A percentile compares a stretch with the other conserved stretches of the same genome.
Conservation (phyloP, 768 basidiomycete genomes). For the Candolleomyces aberdarensis region DNA sequence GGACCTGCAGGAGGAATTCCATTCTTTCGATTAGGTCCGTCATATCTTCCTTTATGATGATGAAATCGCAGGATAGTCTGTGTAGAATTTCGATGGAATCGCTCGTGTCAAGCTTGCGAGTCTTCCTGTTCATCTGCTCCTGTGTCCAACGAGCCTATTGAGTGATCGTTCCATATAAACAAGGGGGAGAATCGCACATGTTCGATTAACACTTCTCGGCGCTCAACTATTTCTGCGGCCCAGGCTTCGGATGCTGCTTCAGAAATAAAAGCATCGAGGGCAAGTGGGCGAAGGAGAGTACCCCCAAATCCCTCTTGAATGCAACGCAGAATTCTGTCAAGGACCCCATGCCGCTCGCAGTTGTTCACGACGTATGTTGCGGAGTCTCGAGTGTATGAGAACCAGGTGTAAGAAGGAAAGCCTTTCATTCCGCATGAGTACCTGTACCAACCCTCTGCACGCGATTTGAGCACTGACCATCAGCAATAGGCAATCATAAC, state of each 20-base stretch:
- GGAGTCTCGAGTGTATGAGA: neutral
- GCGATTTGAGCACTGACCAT: neutral
- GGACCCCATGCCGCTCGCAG: neutral
- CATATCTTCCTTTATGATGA: conserved; percentile 11
- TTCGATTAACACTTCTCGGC: conserved; percentile 4
- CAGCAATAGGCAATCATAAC: no score
- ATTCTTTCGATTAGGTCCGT: conserved; percentile 8
- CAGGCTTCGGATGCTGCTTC: conserved; percentile 4
- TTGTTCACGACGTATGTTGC: neutral
- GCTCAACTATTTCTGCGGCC: neutral
- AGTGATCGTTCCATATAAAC: neutral
- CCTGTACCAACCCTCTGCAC: conserved; percentile 6
- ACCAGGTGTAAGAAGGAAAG: conserved; percentile 2
- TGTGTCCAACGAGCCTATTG: neutral
- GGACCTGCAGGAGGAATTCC: conserved; percentile 6
- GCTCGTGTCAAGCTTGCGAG: neutral
- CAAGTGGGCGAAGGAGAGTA: conserved; percentile 11
- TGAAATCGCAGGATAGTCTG: conserved; percentile 8
- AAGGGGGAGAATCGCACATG: conserved; percentile 4
- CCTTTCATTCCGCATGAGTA: neutral
- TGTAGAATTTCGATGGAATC: conserved; percentile 10
- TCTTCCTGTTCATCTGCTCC: neutral
- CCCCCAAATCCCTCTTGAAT: neutral
- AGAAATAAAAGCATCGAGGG: conserved; percentile 11
- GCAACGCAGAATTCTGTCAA: neutral